These are phyloP conservation scores for Trametes pubescens DNA, from an alignment of 1,284 basidiomycete species.

Conservation along the genomic window DNA sequence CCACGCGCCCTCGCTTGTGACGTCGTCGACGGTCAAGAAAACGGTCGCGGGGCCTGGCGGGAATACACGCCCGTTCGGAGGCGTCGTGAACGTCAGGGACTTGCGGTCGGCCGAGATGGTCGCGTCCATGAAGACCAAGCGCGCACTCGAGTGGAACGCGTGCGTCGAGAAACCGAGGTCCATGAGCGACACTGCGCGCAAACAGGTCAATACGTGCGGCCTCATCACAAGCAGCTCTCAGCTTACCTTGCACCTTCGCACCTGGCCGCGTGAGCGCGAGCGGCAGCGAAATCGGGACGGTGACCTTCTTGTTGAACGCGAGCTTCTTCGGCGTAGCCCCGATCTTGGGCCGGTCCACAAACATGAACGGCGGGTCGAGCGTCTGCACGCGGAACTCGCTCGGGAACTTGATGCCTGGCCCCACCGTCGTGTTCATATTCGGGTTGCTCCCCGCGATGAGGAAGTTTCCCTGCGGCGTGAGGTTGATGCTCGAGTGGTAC, in stretches of 20 bases:
- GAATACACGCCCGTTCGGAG: slow-evolving; percentile 55
- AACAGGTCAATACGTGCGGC: not conserved
- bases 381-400: slow-evolving; percentile 60
- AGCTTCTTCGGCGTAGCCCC: slow-evolving; percentile 48
- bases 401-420: slow-evolving; percentile 35
- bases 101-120: slow-evolving; percentile 45
- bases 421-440: slow-evolving; percentile 48
- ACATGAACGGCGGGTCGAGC: slow-evolving; percentile 56
- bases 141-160: slow-evolving; percentile 53
- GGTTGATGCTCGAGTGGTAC: slow-evolving; percentile 54
- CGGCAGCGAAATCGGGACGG: slow-evolving; percentile 47
- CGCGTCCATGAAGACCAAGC: slow-evolving; percentile 56
- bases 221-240: no score
- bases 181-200: slow-evolving; percentile 50
- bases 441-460: slow-evolving; percentile 61
- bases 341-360: slow-evolving; percentile 47
- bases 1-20: slow-evolving; percentile 53
- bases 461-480: slow-evolving; percentile 53
- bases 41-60: slow-evolving; percentile 59
- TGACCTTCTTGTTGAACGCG: slow-evolving; percentile 49
- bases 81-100: slow-evolving; percentile 51
- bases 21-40: slow-evolving; percentile 57
- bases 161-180: slow-evolving; percentile 58
- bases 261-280: slow-evolving; percentile 35
- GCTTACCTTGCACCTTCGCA: slow-evolving; percentile 46